Base-by-base conservation (phyloP, 2,329 filamentous ascomycete genomes). In the Ophiosphaerella narmari region DNA sequence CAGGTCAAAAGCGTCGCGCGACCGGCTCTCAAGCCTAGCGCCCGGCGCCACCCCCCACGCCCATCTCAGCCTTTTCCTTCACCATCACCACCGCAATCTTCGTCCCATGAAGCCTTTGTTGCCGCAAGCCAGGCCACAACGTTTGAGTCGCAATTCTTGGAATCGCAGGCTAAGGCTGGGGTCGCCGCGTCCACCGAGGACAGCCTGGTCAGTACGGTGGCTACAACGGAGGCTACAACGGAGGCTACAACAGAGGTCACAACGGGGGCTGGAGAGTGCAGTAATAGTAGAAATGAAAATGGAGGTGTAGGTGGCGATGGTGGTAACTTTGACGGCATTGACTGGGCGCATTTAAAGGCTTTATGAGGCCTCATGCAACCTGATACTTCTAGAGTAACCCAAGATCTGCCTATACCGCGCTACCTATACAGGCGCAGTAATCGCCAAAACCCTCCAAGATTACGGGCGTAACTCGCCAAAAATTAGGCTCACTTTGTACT, bases 401-500 rank as follows among this genome's bases (percentile, higher is more conserved):
- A 18, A n/a, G 41, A 50, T 32, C 31, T 50, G 24, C 47, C 47
- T 45, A 44, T 45, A 44, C 45, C 36, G 41, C 34, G 24, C 47
- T 50, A 7, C 45, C 33, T 16, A 42, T 34, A 48, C 45, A 24
- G 29, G 45, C 14, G 18, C 35, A n/a, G n/a, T n/a, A 38, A 34
- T 51, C 16, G 16, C 29, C 16, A 23, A 34, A 26, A 51, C 43
- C 13, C 34, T 51, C 11, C 5, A 29, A 7, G 36, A 14, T 23
- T 39, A 46, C 16, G 18, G 18, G 29, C 7, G 23, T 43, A 23
- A 38, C 39, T 38, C 4, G n/a, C n/a, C 7, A 38, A 8, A 38
- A 38, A 18, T 16, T 49, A 36, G 35, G 46, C n/a, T 35, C 43
- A 49, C 46, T 49, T 43, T 26, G 39, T 49, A 39, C 46, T 49